Conservation (phyloP, 306 rosid genomes). For the Trifolium subterraneum region DNA sequence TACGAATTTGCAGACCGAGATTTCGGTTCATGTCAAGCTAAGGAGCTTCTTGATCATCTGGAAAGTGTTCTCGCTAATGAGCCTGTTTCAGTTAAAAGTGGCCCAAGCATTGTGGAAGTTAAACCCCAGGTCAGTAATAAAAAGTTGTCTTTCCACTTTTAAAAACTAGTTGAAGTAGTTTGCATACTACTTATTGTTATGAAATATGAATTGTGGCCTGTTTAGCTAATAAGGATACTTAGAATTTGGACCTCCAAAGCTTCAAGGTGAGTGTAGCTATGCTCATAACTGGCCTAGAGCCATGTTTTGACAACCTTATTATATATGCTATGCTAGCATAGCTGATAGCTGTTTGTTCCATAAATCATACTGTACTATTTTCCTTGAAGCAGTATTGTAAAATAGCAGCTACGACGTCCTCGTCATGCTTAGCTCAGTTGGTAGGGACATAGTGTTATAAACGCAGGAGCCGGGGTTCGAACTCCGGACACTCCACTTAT, state of each 20-base stretch:
- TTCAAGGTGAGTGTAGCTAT: no score
- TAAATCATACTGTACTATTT: no score
- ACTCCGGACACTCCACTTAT: no score
- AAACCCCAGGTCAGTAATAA: slow-evolving; percentile 82
- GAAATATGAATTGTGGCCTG: not conserved
- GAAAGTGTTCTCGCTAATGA: slow-evolving; percentile 93
- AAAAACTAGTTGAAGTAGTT: not conserved
- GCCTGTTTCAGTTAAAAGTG: slow-evolving; percentile 92
- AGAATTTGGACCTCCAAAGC: not conserved
- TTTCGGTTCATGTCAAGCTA: slow-evolving; percentile 89
- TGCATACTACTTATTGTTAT: not conserved
- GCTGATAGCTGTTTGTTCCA: not conserved
- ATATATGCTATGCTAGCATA: not conserved
- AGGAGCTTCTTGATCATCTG: slow-evolving; percentile 88
- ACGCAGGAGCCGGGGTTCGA: no score
- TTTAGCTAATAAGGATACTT: not conserved
- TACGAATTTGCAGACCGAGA: slow-evolving; percentile 81
- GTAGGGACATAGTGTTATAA: no score
- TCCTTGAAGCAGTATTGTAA: not conserved
- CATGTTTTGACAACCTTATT: no score
- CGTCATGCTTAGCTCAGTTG: no score
- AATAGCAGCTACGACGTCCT: not conserved
- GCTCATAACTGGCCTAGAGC: not conserved
- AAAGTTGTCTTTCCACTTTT: not conserved
- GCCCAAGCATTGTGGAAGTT: slow-evolving; percentile 85